Evolutionary conservation across 2,329 filamentous ascomycete species (phyloP), one percentile per base, ranked within the genome.

Genomic region (Penicillium sp.): DNA sequence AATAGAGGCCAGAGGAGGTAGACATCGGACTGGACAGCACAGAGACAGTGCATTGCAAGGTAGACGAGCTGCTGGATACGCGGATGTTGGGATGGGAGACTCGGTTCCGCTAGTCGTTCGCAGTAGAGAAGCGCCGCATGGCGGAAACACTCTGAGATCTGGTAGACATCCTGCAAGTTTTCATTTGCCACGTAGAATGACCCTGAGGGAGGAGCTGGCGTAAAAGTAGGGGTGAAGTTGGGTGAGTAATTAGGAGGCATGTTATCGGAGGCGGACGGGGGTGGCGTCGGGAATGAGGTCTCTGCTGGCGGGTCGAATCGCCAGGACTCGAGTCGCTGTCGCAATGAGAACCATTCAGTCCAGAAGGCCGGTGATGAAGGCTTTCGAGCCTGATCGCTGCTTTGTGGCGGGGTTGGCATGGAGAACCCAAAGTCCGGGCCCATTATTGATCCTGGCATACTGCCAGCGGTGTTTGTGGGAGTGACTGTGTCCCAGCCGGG

Each of bases 1-100:
- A 97, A 96, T 3, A 97, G 81, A 2, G 93, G 92, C 93, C 92
- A 97, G 7, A 97, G 83, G 8, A 97, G 76, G 69, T 96, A 96
- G 67, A 96, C 95, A 72, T 96, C 88, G 3, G 86, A 81, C 55
- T 90, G 86, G 30, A 97, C 85, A 46, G 86, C 87, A 6, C 86
- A 88, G 50, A 94, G 89, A 73, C 95, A 93, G 72, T 86, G 89
- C 33, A 97, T 82, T 1, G 92, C 89, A 59, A 90, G 86, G 65
- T 85, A 85, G 49, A 96, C 91, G 17, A 95, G 82, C 59, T 86
- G 87, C 70, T 95, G 90, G 73, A 96, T 91, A 67, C 87, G 89
- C 61, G 85, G 84, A 65, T 92, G 84, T 13, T 82, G 82, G 0
- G 89, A 89, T 2, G 90, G 84, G 2, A 90, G 76, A 49, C 83